Conservation (phyloP, 306 rosid genomes). For the Quillaja saponaria region DNA sequence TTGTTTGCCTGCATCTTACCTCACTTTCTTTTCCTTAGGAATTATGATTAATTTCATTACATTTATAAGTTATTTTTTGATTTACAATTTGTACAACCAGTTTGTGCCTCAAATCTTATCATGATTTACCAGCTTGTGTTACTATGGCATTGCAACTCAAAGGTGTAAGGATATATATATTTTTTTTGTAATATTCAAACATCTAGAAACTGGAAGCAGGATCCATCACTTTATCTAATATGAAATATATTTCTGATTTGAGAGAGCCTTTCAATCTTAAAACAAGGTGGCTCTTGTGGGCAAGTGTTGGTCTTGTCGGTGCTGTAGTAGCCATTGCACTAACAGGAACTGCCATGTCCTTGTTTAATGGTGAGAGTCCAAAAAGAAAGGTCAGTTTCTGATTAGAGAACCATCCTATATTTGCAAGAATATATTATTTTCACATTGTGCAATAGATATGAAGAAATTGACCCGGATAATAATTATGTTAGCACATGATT, state of each 20-base stretch:
- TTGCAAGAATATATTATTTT: background rate
- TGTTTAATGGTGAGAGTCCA: constrained; percentile 68
- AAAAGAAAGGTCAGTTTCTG: constrained; percentile 69
- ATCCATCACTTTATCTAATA: constrained; percentile 12
- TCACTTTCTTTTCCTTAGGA: background rate
- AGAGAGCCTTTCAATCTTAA: constrained; percentile 76
- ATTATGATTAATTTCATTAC: background rate
- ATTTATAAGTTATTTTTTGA: background rate
- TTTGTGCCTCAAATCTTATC: constrained; percentile 3
- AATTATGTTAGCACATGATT: background rate
- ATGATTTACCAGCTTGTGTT: background rate
- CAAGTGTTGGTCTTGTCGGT: constrained; percentile 80
- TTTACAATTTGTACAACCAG: background rate
- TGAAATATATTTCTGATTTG: constrained; percentile 56
- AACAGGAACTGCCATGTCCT: constrained; percentile 68
- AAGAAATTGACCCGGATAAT: background rate
- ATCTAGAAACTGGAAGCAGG: constrained; percentile 17
- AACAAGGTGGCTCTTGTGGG: constrained; percentile 98
- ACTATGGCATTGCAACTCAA: constrained; percentile 5
- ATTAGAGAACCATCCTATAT: constrained; percentile 9
- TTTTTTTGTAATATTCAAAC: constrained; percentile 11
- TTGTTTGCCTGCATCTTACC: too few relatives aligned
- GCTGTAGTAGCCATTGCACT: constrained; percentile 70
- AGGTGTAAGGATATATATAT: constrained; percentile 21
- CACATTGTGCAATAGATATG: constrained; percentile 9